Evolutionary conservation across 2,329 filamentous ascomycete species (phyloP), one percentile per base, ranked within the genome.

Genomic region (Alternaria arborescens): DNA sequence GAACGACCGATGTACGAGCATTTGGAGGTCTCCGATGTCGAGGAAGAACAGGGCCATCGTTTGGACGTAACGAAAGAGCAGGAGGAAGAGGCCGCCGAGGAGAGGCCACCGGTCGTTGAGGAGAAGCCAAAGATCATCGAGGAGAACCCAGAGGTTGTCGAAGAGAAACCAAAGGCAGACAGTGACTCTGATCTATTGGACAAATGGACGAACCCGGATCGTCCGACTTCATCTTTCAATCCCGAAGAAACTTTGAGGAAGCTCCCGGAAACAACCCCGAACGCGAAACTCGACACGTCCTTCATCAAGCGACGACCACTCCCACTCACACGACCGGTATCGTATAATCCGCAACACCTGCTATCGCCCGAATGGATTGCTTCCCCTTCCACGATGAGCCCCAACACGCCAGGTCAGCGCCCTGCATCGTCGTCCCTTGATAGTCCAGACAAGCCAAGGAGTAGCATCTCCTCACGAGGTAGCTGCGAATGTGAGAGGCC

Each of bases 1-100:
- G 70, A 72, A 61, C 65, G 66, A 18, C 70, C 70, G 30, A 64
- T 71, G 60, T 70, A 72, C 41, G 64, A 65, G 36, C 64, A 69
- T 38, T 62, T 66, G 48, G 62, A 65, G 26, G 58, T 62, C 47
- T 68, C 68, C 30, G 52, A 68, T 30, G 51, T 63, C 38, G 65
- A 68, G 57, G 58, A 65, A 36, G 61, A 65, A 59, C 61, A 32
- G 32, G 57, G 30, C 1, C 34, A 43, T n/a, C 41, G 40, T 38
- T 20, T 14, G 16, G 5, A 12, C 18, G 46, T 36, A 7, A 46
- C 10, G 8, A 28, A 40, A 32, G 50, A 58, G 32, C 47, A 38
- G 50, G 24, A 38, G 52, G 12, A 18, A 41, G 50, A 24, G 26
- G 40, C 22, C 36, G n/a, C 40, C 16, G n/a, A 53, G 18, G 20